Conservation (phyloP, 768 basidiomycete genomes). For the Postia placenta region DNA sequence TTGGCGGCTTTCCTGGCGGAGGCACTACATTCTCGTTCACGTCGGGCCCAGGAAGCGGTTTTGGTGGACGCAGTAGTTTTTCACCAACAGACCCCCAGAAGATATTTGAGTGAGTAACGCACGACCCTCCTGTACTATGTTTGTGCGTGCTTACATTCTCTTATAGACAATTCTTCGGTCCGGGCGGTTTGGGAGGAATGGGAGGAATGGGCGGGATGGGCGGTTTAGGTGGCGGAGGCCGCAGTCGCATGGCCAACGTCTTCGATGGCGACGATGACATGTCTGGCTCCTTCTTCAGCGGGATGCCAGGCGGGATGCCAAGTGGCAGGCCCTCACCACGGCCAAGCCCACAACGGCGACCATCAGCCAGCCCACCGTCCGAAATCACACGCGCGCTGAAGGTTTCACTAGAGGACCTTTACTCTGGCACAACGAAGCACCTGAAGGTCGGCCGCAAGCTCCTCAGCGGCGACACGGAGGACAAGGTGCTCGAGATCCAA, state of each 20-base stretch:
- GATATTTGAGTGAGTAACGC: slow-evolving; percentile 73
- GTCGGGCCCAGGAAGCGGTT: slow-evolving; percentile 18
- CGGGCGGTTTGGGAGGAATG: slow-evolving; percentile 31
- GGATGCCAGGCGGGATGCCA: slow-evolving; percentile 53
- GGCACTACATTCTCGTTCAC: slow-evolving; percentile 22
- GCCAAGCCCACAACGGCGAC: slow-evolving; percentile 23
- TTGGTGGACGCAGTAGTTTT: slow-evolving; percentile 45
- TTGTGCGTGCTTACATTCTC: slow-evolving; percentile 1
- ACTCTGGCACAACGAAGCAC: slow-evolving; percentile 78
- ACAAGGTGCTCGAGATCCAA: slow-evolving; percentile 78
- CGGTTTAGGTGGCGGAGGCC: slow-evolving; percentile 8
- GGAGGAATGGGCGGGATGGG: slow-evolving; percentile 31
- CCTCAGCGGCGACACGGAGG: slow-evolving; percentile 70
- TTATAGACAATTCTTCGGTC: slow-evolving; percentile 52
- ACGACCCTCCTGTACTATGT: not conserved
- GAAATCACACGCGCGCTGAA: slow-evolving; percentile 82
- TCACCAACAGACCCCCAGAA: slow-evolving; percentile 77
- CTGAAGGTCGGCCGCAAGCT: slow-evolving; percentile 79
- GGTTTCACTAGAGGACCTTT: slow-evolving; percentile 81
- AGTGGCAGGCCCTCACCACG: slow-evolving; percentile 24
- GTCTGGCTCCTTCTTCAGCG: slow-evolving; percentile 43
- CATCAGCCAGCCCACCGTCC: slow-evolving; percentile 39
- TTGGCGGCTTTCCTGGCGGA: slow-evolving; percentile 16
- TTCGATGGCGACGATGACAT: slow-evolving; percentile 35
- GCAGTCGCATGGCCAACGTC: slow-evolving; percentile 15